These are phyloP conservation scores for Gaeumannomyces sp. DNA, from an alignment of 2,329 filamentous ascomycete species.

Conservation along the genomic window DNA sequence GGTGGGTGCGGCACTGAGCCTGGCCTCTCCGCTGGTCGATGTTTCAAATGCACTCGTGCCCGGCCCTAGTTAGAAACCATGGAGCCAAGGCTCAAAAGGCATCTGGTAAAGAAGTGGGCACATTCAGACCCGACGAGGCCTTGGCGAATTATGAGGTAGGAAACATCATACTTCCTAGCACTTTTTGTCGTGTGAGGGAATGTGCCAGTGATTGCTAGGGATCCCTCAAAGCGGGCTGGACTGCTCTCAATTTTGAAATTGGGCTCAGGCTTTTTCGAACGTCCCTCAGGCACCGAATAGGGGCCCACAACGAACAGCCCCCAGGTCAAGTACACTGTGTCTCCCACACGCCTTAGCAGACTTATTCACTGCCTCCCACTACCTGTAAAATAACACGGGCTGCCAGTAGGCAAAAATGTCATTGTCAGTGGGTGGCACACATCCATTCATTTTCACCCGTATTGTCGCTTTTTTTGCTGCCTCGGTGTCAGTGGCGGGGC, in stretches of 20 bases:
- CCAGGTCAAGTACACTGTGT: too few species aligned
- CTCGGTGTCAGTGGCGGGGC: not conserved
- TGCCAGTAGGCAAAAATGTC: not conserved
- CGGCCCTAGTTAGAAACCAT: not conserved
- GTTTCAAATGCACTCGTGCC: too few species aligned
- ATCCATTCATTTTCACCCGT: not conserved
- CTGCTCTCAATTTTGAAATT: too few species aligned
- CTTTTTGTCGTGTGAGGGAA: not conserved
- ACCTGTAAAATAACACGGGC: not conserved
- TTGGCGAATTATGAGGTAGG: not conserved
- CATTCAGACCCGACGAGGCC: not conserved
- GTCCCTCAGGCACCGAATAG: too few species aligned
- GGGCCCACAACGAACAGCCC: too few species aligned
- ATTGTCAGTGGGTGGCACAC: not conserved
- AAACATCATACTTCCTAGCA: not conserved
- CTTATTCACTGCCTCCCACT: too few species aligned
- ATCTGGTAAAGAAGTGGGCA: not conserved
- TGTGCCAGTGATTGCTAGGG: too few species aligned
- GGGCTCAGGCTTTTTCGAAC: too few species aligned
- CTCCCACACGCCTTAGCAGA: too few species aligned
- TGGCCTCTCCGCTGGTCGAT: too few species aligned
- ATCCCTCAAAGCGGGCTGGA: too few species aligned
- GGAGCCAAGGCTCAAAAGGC: not conserved
- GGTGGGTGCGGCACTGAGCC: not conserved
- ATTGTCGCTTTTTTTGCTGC: not conserved